Evolutionary conservation across 2,329 filamentous ascomycete species (phyloP), one percentile per base, ranked within the genome.

Genomic region (Seiridium unicorne): DNA sequence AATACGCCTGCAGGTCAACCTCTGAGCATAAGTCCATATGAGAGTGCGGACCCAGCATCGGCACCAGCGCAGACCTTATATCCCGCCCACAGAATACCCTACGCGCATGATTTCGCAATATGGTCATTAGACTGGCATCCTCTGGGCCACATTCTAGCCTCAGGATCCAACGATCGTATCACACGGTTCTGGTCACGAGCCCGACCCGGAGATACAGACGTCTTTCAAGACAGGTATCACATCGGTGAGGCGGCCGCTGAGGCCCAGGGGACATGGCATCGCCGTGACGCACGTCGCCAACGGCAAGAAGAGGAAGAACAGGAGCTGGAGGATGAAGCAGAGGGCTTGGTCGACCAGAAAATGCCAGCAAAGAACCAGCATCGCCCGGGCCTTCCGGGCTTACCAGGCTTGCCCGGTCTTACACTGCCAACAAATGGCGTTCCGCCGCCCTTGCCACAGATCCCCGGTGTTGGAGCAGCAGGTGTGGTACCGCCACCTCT

Each of bases 41-140:
- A 97, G 73, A 89, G 85, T 63, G 81, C 90, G 1, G 93, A 97
- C 69, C 92, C 92, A 5, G 76, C 85, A 32, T 91, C 90, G 54
- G 89, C 92, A 0, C 89, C 93, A 0, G 88, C 92, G 0, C 94
- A 97, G 74, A 90, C 92, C n/a, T 91, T 99, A 62, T 92, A 92
- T 72, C 95, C 95, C 1, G 92, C 93, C 3, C 94, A 98, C 78
- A 90, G 88, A 69, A 78, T 97, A 38, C 87, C 90, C 6, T 94
- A 89, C 70, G 95, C 95, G 0, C 95, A 99, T 73, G 91, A 96
- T 67, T 96, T 93, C 72, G 92, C 93, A 18, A 95, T 99, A 65
- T 99, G 95, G 95, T 96, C 93, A 18, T 84, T 99, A 55, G 93
- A 97, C 78, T 99, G 95, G 93, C 95, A 99, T 72, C 95, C 95